Conservation (phyloP, 176 grass and related monocot genomes). For the Cenchrus americanus region DNA sequence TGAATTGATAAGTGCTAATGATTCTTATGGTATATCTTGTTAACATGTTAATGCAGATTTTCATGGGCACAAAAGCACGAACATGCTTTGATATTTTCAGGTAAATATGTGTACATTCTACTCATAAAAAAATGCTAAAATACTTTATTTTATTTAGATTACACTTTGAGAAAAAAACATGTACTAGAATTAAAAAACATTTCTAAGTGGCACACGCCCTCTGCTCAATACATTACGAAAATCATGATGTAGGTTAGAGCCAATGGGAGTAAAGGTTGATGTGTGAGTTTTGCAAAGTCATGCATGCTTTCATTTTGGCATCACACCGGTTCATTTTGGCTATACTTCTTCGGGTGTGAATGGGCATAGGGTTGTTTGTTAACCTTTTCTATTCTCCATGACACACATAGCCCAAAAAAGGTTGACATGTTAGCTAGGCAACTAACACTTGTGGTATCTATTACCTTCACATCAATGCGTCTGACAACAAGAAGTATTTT, state of each 20-base stretch:
- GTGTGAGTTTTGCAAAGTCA: no score
- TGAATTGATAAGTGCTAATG: neutral
- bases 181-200: no score
- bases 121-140: no score
- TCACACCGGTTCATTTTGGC: neutral
- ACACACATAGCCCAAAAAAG: neutral
- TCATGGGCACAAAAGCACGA: constrained; percentile 66
- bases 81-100: constrained; percentile 50
- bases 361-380: no score
- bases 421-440: neutral
- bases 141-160: no score
- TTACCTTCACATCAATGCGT: neutral
- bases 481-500: neutral
- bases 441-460: neutral
- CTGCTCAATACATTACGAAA: no score
- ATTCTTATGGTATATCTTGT: neutral
- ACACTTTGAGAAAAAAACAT: no score
- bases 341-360: neutral
- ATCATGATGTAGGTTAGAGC: no score
- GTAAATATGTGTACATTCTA: constrained; percentile 11
- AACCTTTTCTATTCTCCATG: neutral
- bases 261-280: no score
- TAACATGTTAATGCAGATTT: constrained; percentile 47
- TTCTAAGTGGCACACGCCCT: no score
- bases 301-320: no score